Percentiles rank a stretch among this genome's conserved stretches.
Conservation (phyloP, 108 stramenopile genomes). For the Aurantiochytrium sp. region DNA sequence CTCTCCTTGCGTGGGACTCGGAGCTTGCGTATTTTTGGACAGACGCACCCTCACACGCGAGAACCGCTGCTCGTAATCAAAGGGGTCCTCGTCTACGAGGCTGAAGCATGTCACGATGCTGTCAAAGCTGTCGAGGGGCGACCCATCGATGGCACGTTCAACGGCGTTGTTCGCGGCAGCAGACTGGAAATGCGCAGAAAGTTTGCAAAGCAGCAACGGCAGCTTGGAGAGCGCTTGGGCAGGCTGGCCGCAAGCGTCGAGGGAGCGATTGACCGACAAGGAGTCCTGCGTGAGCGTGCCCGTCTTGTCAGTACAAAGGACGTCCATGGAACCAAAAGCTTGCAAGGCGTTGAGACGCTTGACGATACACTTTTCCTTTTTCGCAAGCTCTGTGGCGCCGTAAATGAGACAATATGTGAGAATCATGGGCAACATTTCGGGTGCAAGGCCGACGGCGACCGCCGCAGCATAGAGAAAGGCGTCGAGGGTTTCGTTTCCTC, state of each 20-base stretch:
- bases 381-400: not conserved
- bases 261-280: slow-evolving; percentile 58
- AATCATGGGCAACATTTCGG: not conserved
- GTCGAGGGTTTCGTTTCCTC: not conserved
- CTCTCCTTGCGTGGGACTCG: not conserved
- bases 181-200: not conserved
- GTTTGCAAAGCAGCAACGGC: not conserved
- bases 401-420: not conserved
- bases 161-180: not conserved
- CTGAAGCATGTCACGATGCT: not conserved
- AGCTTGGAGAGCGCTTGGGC: not conserved
- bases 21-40: not conserved
- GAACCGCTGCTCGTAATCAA: not conserved
- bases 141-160: not conserved
- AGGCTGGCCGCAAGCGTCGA: not conserved
- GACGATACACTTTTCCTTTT: slow-evolving; percentile 70
- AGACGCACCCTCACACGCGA: not conserved
- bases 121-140: not conserved
- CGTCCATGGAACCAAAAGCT: slow-evolving; percentile 81
- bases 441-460: not conserved
- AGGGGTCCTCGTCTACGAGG: not conserved
- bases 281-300: slow-evolving; percentile 92
- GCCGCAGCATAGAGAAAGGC: not conserved
- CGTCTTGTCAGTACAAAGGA: slow-evolving; percentile 89
- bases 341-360: slow-evolving; percentile 86